Percentiles rank a stretch among this genome's conserved stretches.
These are phyloP conservation scores for Strobilomyces dryophilus DNA, from an alignment of 768 basidiomycete genomes.

Conservation along the genomic window DNA sequence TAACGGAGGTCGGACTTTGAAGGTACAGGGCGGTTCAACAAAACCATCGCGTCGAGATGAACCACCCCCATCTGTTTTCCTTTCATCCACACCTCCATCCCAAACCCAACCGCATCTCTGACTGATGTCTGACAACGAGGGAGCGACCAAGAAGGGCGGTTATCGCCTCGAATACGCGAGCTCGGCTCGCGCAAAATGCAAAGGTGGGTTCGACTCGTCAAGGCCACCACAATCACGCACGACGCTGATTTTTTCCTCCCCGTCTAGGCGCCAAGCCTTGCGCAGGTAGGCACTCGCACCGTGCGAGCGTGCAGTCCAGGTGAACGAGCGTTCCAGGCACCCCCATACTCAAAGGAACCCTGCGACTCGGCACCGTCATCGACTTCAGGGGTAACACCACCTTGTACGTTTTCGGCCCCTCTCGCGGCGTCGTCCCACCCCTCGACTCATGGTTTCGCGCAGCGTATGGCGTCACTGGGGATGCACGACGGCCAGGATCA, in stretches of 20 bases:
- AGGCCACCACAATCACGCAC: slow-evolving; percentile 12
- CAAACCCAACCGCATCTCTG: slow-evolving; percentile 15
- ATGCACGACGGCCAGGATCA: slow-evolving; percentile 66
- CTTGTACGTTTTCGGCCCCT: slow-evolving; percentile 46
- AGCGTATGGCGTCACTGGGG: slow-evolving; percentile 93
- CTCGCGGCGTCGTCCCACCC: neutral
- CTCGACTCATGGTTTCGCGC: neutral
- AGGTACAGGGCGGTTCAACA: slow-evolving; percentile 36
- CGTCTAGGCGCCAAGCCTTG: slow-evolving; percentile 73
- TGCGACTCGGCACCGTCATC: slow-evolving; percentile 72
- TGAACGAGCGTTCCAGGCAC: slow-evolving; percentile 46
- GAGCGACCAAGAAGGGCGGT: slow-evolving; percentile 37
- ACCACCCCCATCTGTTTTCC: slow-evolving; percentile 31
- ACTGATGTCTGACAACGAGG: slow-evolving; percentile 35
- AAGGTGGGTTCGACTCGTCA: slow-evolving; percentile 45
- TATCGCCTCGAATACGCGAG: slow-evolving; percentile 79
- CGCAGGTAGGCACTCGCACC: slow-evolving; percentile 41
- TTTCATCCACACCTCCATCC: slow-evolving; percentile 25
- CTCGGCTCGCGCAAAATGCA: slow-evolving; percentile 70
- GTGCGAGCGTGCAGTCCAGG: neutral
- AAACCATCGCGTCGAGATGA: slow-evolving; percentile 38
- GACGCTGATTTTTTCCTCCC: slow-evolving; percentile 19
- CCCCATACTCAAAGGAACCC: slow-evolving; percentile 61
- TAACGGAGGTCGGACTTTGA: slow-evolving; percentile 35
- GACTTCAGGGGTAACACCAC: slow-evolving; percentile 66